A percentile compares a stretch with the other conserved stretches of the same genome.
Evolutionary conservation across 805 yeast species (phyloP).

Genomic region (Suhomyces sp.): DNA sequence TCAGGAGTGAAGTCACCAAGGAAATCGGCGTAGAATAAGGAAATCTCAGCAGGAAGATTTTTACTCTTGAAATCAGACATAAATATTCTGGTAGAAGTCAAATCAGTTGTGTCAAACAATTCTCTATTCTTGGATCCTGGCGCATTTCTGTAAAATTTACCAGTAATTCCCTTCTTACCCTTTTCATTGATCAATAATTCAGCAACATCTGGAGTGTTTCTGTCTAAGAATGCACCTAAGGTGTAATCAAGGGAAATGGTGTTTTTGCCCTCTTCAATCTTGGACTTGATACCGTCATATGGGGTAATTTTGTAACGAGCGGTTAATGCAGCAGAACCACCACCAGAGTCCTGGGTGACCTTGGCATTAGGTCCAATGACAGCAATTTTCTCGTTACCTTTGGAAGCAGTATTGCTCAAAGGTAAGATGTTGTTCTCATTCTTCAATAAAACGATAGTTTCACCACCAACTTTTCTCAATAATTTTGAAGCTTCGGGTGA

Average conservation of each 20-base stretch:
- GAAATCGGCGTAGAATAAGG: constrained; percentile 45
- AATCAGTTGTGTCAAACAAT: constrained; percentile 24
- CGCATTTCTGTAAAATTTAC: constrained; percentile 26
- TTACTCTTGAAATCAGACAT: constrained; percentile 19
- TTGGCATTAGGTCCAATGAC: constrained; percentile 64
- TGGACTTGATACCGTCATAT: constrained; percentile 42
- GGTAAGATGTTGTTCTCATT: constrained; percentile 53
- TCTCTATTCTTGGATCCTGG: constrained; percentile 17
- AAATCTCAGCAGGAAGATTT: constrained; percentile 17
- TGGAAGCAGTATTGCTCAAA: constrained; percentile 24
- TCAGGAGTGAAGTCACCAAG: constrained; percentile 48
- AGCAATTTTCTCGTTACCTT: constrained; percentile 35
- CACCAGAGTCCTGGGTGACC: constrained; percentile 52
- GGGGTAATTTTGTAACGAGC: constrained; percentile 52
- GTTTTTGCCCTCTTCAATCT: constrained; percentile 25
- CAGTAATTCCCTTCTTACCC: constrained; percentile 28
- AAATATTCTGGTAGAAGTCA: constrained; percentile 15
- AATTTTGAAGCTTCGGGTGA: constrained; percentile 27
- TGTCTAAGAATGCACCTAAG: constrained; percentile 35
- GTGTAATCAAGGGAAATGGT: constrained; percentile 24
- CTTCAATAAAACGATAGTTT: constrained; percentile 56
- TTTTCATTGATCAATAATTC: constrained; percentile 16
- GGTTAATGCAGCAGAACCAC: constrained; percentile 58
- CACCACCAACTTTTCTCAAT: constrained; percentile 32
- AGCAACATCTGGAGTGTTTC: constrained; percentile 31